A percentile compares a stretch with the other conserved stretches of the same genome.
Evolutionary conservation across 768 basidiomycete genomes (phyloP).

Genomic region (Hemileccinum impolitum): DNA sequence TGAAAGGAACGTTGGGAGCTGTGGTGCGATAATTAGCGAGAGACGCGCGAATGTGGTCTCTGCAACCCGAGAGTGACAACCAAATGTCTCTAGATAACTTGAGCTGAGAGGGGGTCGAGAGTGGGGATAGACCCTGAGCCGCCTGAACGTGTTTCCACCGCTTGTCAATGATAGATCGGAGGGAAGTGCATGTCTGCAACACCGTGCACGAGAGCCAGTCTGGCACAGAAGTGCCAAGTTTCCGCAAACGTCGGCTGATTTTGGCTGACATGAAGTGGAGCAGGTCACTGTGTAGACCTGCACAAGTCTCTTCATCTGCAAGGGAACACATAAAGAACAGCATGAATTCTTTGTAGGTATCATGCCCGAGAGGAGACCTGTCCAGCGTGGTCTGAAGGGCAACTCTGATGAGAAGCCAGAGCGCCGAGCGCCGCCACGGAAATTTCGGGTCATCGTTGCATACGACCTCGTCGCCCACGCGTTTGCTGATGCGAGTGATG

Average conservation of each 20-base stretch:
- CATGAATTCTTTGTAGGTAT: too few relatives aligned
- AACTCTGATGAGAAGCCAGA: constrained; percentile 30
- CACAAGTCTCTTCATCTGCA: constrained; percentile 18
- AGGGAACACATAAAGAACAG: constrained; percentile 8
- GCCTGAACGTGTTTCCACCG: constrained; percentile 35
- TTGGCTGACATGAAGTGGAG: constrained; percentile 30
- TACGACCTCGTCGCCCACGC: constrained; percentile 31
- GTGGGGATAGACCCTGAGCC: constrained; percentile 19
- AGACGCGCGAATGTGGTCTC: constrained; percentile 25
- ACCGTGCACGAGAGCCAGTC: constrained; percentile 37
- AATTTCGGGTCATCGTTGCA: constrained; percentile 8
- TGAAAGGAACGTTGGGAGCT: constrained; percentile 4
- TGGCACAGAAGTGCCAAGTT: constrained; percentile 8
- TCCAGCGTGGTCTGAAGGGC: too few relatives aligned
- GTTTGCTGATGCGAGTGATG: too few relatives aligned
- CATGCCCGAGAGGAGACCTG: too few relatives aligned
- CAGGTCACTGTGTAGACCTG: constrained; percentile 21
- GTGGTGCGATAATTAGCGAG: background rate
- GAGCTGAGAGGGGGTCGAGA: constrained; percentile 29
- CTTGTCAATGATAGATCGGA: constrained; percentile 21
- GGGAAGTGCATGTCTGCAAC: constrained; percentile 29
- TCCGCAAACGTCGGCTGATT: constrained; percentile 16
- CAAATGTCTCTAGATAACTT: constrained; percentile 29
- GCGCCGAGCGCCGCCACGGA: constrained; percentile 36
- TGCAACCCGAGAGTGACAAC: constrained; percentile 32